These are phyloP conservation scores for Calamus simplicifolius DNA, from an alignment of 176 grass and related monocot genomes.

Conservation along the genomic window DNA sequence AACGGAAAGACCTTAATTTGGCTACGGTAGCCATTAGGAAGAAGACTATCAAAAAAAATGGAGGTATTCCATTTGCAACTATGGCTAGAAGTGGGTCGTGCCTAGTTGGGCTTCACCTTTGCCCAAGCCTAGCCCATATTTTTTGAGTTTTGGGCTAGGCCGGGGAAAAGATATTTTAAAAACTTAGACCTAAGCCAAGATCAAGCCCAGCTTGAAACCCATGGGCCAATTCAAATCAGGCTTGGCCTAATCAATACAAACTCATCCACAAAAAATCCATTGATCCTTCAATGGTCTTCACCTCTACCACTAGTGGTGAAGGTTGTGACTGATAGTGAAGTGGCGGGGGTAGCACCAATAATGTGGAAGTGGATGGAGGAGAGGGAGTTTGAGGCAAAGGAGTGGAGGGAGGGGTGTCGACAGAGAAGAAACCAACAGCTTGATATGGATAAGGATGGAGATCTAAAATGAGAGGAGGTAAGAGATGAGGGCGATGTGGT, in stretches of 20 bases:
- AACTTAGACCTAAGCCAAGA: no score
- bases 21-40: constrained; percentile 13
- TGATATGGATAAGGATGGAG: constrained; percentile 35
- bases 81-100: no score
- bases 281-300: no score
- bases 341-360: constrained; percentile 23
- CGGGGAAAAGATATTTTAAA: no score
- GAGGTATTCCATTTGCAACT: constrained; percentile 11
- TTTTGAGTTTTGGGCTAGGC: no score
- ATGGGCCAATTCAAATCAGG: no score
- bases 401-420: constrained; percentile 27
- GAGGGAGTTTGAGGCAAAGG: constrained; percentile 26
- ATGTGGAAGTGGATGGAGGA: constrained; percentile 45
- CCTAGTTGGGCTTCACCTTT: no score
- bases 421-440: constrained; percentile 43
- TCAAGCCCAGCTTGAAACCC: no score
- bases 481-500: constrained; percentile 8
- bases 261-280: no score
- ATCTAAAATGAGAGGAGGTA: constrained; percentile 42
- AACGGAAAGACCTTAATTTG: neutral
- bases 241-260: no score
- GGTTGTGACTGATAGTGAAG: constrained; percentile 39
- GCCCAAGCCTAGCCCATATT: no score
- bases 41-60: constrained; percentile 8
- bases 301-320: neutral